These are phyloP conservation scores for Pachysandra terminalis DNA, from an alignment of 164 flowering plant species.

Conservation along the genomic window DNA sequence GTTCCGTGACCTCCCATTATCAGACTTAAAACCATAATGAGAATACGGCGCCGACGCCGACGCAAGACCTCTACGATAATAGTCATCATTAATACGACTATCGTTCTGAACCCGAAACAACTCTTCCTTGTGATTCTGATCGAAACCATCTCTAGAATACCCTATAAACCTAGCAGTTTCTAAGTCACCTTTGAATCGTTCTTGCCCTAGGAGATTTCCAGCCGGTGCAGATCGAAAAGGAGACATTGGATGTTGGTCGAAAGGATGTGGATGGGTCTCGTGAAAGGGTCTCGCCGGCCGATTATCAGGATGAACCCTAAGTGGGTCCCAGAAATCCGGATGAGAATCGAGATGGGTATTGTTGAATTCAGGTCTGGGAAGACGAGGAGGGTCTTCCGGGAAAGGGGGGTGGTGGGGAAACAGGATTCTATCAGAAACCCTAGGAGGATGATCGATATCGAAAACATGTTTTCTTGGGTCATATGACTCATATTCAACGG, in stretches of 20 bases:
- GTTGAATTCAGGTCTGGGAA: constrained; percentile 2
- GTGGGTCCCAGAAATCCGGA: constrained; percentile 12
- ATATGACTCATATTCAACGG: constrained; percentile 7
- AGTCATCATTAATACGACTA: not conserved
- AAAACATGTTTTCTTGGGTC: constrained; percentile 5
- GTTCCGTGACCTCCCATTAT: constrained; percentile 8
- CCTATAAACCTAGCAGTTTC: constrained; percentile 14
- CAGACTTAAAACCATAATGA: not conserved
- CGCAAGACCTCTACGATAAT: not conserved
- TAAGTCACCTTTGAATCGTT: constrained; percentile 13
- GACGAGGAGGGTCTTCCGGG: constrained; percentile 13
- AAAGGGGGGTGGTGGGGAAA: constrained; percentile 3
- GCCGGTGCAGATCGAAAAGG: constrained; percentile 6
- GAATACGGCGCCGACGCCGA: not conserved
- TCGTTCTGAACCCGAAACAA: constrained; percentile 2
- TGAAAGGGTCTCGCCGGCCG: not conserved
- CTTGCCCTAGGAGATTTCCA: constrained; percentile 14
- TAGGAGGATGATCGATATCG: constrained; percentile 8
- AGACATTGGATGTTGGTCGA: constrained; percentile 12
- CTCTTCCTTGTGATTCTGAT: constrained; percentile 5
- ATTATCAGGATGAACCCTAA: constrained; percentile 14
- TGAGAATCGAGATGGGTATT: constrained; percentile 7
- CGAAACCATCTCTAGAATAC: constrained; percentile 7
- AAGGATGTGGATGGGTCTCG: constrained; percentile 5
- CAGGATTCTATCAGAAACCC: constrained; percentile 14